Percentiles rank a stretch among this genome's conserved stretches.
Conservation (phyloP, 768 basidiomycete species). For the Chalciporus pseudorubinellus region DNA sequence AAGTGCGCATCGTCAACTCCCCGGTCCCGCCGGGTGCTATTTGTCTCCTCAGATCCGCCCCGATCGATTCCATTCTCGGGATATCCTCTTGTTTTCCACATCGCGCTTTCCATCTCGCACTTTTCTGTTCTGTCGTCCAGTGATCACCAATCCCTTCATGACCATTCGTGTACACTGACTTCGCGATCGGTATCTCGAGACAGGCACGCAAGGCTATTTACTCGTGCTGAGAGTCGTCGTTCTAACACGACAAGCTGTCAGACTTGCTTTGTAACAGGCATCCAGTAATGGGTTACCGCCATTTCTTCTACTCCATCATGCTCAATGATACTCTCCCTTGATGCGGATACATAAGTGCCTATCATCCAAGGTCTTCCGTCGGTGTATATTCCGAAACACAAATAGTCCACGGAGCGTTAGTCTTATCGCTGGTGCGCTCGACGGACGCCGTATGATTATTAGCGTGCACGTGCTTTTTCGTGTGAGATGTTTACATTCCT, state of each 20-base stretch:
- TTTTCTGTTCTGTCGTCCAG: not conserved
- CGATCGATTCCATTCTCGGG: not conserved
- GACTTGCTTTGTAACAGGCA: not conserved
- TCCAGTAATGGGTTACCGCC: not conserved
- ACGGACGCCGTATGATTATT: slow-evolving; percentile 9
- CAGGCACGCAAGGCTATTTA: not conserved
- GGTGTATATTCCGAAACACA: too few species aligned
- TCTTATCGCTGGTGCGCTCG: slow-evolving; percentile 19
- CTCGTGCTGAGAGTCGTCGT: not conserved
- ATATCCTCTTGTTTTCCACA: not conserved
- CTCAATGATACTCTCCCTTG: not conserved
- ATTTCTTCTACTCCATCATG: not conserved
- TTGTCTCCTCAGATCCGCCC: not conserved
- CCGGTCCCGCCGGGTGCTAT: not conserved
- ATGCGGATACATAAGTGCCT: not conserved
- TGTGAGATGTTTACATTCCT: not conserved
- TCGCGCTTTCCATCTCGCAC: not conserved
- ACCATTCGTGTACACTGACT: not conserved
- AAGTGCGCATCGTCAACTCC: slow-evolving; percentile 6
- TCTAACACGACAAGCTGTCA: not conserved
- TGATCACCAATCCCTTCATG: not conserved
- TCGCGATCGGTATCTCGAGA: not conserved
- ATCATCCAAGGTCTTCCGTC: not conserved
- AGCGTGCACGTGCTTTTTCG: slow-evolving; percentile 21
- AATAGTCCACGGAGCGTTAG: not conserved